Evolutionary conservation across 176 grass and related monocot species (phyloP), one percentile per base, ranked within the genome.

Genomic region (Zoysia pacifica): DNA sequence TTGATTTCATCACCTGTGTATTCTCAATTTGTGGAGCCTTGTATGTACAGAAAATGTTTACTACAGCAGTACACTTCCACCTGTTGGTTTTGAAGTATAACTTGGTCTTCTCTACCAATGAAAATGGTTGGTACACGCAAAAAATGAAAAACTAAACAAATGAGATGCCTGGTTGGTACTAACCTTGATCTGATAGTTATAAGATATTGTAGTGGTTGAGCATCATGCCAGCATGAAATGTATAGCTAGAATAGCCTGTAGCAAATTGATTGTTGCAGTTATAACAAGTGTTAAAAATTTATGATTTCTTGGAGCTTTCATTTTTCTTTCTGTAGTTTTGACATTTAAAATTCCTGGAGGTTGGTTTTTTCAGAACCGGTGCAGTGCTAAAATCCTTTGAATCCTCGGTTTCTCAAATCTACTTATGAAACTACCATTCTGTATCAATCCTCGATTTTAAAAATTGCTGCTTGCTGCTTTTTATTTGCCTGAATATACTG

Each of bases 11-110:
- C 36, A 69, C 64, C 1, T 74, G 14, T 82, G 14, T 71, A 48
- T 35, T 10, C n/a, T 68, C 11, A 3, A 44, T 54, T 44, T 19
- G 14, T 65, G 35, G 13, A 52, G 35, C 58, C 14, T 65, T 53
- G 11, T 49, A 65, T 65, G 38, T 64, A 35, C 55, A 81, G 35
- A 41, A 41, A 9, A 18, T 6, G 49, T 19, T 63, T 6, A 38
- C 70, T 65, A 70, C 48, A 84, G 65, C 50, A 73, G 46, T 71
- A 71, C 66, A 62, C 47, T 20, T 59, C 15, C 63, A 42, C 74
- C 42, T 69, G 41, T 72, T 71, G 41, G 13, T 20, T 43, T 69
- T 61, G 51, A 20, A 77, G n/a, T 58, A 47, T 50, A 48, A 68
- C 50, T 43, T 40, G 48, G 35, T 72, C 35, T 6, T 71, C 49